Evolutionary conservation across 2,329 filamentous ascomycete species (phyloP), one percentile per base, ranked within the genome.

Genomic region (Elsinoe australis): DNA sequence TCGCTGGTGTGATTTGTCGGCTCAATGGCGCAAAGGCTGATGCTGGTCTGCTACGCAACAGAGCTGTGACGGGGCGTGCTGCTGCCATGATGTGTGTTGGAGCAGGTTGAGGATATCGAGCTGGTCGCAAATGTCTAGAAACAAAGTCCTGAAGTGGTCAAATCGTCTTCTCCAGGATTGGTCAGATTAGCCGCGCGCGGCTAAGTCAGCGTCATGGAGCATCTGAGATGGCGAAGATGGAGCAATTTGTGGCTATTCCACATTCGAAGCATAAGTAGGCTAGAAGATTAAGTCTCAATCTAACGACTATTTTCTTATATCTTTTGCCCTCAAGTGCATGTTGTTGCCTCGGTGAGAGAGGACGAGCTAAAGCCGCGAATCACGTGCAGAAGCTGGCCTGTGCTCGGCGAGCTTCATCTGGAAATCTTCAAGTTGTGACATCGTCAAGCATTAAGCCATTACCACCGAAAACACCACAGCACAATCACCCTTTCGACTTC

Each of bases 1-100:
- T 66, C 69, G 68, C 67, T 60, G 63, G 61, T 52, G 65, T 59
- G 53, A 65, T 63, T 53, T 63, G 58, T 55, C 66, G 64, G 53
- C 64, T 55, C 50, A 49, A 51, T 56, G 60, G 56, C 52, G 69
- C 61, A 47, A 68, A 59, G 35, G 64, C 59, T 39, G 60, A 58
- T 52, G 65, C 59, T 54, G 68, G 68, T 45, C 67, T 66, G 54
- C 62, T 60, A 59, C 71, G 69, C 55, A 67, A 67, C 58, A 75
- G 65, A 62, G 68, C 68, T 38, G 61, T 67, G 60, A 73, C 62
- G 60, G 71, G 64, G 60, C 67, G 67, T 55, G 67, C 65, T 59
- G 65, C 65, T 58, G 72, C 69, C 71, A 74, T 74, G 54, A 53
- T 49, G 56, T 58, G 55, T 31, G 34, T 17, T 28, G 34, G 14